Evolutionary conservation across 116 monocot genomes (phyloP), one percentile per base, ranked within the genome.

Genomic region (Phalaenopsis hybrid): DNA sequence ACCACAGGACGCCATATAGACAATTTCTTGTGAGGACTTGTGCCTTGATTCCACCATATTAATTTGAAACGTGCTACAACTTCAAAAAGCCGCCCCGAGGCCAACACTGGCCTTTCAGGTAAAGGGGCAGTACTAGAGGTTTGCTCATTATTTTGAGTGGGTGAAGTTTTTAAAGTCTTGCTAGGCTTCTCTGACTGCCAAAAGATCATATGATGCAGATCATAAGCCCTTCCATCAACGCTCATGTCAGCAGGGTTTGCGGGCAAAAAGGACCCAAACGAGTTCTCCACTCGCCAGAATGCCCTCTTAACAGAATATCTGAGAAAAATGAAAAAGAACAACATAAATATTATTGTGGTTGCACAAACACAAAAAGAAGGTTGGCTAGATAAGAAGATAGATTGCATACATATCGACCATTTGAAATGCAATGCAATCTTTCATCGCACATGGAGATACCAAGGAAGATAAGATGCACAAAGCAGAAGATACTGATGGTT

Each of bases 1-100:
- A 94, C 77, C 18, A 90, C 81, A 50, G 99, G 99, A 73, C 99
- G 95, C 99, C 99, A 99, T 69, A 99, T 89, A 33, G 99, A 99
- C 63, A 99, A 77, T 51, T 89, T 93, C 83, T 92, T 95, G 75
- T 72, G 41, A 45, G 82, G 69, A 57, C 83, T 70, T 20, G 87
- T 75, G 8, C 92, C 95, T 89, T 90, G 90, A 85, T 95, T 99
- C 88, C 91, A 99, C 99, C 99, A 99, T 46, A 99, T 83, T 70
- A 95, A 84, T 81, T 81, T 90, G 84, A 95, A 93, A 91, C 82
- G 92, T 81, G 93, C 90, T 44, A 95, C 86, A 51, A 86, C 86
- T 81, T 95, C 91, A 82, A 95, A 93, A 18, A 92, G 58, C 25
- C 85, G 87, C 74, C 91, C 84, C 80, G 93, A 89, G 45, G 86